These are phyloP conservation scores for Helicostylum pulchrum DNA, from an alignment of 192 early-diverging fungal genomes.

Conservation along the genomic window DNA sequence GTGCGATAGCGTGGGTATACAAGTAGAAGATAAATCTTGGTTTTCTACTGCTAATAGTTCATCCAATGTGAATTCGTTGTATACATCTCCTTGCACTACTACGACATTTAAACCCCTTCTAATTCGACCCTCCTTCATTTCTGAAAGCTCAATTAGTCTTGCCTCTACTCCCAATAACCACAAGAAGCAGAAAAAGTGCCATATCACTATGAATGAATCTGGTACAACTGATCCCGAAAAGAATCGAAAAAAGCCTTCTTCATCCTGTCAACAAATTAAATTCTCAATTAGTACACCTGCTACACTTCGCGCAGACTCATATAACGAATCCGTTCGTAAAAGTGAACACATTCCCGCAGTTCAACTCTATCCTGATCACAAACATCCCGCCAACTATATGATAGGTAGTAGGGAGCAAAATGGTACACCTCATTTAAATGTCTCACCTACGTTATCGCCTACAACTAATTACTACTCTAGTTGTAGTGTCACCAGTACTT, in stretches of 20 bases:
- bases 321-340: neutral
- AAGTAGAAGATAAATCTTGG: too few relatives aligned
- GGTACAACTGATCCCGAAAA: too few relatives aligned
- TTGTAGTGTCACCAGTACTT: neutral
- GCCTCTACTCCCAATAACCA: neutral
- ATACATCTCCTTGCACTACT: neutral
- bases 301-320: slow-evolving; percentile 3
- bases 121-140: neutral
- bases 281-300: slow-evolving; percentile 23
- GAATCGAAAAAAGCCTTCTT: too few relatives aligned
- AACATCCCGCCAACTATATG: slow-evolving; percentile 2
- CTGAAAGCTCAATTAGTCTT: neutral
- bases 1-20: slow-evolving; percentile 40
- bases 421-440: neutral
- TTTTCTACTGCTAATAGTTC: neutral
- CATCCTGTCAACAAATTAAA: slow-evolving; percentile 10
- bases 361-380: slow-evolving; percentile 19
- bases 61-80: neutral
- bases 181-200: neutral
- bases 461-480: neutral
- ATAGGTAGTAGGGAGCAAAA: neutral
- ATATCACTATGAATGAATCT: neutral
- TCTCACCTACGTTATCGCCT: neutral
- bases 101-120: neutral
- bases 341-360: slow-evolving; percentile 8